Evolutionary conservation across 2,329 filamentous ascomycete species (phyloP), one percentile per base, ranked within the genome.

Genomic region (Cladorrhinum sp.): DNA sequence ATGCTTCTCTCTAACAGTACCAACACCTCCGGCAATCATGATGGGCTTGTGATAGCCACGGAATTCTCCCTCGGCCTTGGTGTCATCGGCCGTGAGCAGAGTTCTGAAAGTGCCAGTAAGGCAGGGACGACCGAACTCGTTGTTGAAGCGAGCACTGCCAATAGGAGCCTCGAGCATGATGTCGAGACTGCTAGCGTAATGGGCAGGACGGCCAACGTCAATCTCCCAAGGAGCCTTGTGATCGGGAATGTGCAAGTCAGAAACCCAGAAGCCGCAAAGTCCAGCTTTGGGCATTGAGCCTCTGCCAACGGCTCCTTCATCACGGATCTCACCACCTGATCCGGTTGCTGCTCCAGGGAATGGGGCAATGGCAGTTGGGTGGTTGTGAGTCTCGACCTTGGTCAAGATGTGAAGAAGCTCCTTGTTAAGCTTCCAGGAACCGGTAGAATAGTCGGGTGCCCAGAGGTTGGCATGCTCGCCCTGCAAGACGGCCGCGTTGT

Each of bases 101-200:
- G 95, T 99, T 62, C 93, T 84, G 81, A 99, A 99, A 72, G 92
- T 93, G 22, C 95, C 95, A 2, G 89, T 85, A 12, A 96, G 88
- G 71, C 89, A 92, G 36, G 95, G 93, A 38, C 95, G 85, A 24
- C 95, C 95, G 70, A 98, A 99, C 71, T 97, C 95, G 72, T 99
- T 99, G 80, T 98, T 98, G 81, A 96, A 98, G 20, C 91, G 87
- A 55, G 95, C 95, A 69, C 91, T 95, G 36, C 95, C 95, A 68
- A 99, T 95, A 0, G 95, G 95, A 0, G 92, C 95, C 73, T 99
- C 93, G 10, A 98, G 81, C 93, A 99, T 98, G 68, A 99, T 98
- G 72, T 98, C 93, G 38, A 97, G 79, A 76, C 90, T 92, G 77
- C 91, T 96, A 20, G 95, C 93, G 71, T 96, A 95, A 76, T 99